A percentile compares a stretch with the other conserved stretches of the same genome.
Conservation (phyloP, 1,139 yeast species). For the Zygosaccharomyces sapae region DNA sequence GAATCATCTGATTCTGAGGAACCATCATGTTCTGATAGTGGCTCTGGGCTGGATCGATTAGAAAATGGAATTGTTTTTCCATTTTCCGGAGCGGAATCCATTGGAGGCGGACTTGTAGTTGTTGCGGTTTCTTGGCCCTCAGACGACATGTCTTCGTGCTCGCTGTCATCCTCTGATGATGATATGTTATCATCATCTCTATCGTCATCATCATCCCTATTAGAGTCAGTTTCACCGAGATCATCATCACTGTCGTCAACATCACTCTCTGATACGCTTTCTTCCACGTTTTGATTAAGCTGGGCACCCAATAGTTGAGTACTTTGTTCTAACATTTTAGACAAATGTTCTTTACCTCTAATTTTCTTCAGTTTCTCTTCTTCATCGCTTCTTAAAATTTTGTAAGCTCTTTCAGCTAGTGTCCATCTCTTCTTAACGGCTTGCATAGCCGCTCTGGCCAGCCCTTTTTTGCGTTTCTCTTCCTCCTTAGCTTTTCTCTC, state of each 20-base stretch:
- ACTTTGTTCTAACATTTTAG: constrained; percentile 86
- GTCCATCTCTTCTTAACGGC: constrained; percentile 90
- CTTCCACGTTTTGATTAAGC: constrained; percentile 38
- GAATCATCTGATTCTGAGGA: constrained; percentile 15
- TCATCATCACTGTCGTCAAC: constrained; percentile 12
- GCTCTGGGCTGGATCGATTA: constrained; percentile 1
- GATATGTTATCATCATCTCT: constrained; percentile 35
- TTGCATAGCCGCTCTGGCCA: constrained; percentile 75
- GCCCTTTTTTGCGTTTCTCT: constrained; percentile 58
- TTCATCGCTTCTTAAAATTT: constrained; percentile 47
- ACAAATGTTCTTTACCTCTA: constrained; percentile 82
- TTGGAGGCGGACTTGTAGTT: background rate
- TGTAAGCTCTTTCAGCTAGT: constrained; percentile 80
- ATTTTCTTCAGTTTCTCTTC: constrained; percentile 66
- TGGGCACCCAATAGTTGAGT: constrained; percentile 88
- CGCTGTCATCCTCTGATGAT: constrained; percentile 21
- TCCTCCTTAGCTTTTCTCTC: constrained; percentile 72
- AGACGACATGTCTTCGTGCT: constrained; percentile 11
- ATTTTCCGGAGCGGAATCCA: constrained; percentile 2
- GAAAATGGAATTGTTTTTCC: constrained; percentile 1
- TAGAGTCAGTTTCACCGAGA: constrained; percentile 23
- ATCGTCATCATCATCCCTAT: constrained; percentile 3
- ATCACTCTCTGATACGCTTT: constrained; percentile 10
- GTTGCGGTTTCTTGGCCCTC: constrained; percentile 12
- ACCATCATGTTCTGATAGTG: constrained; percentile 1